Percentiles rank a stretch among this genome's conserved stretches.
Evolutionary conservation across 768 basidiomycete genomes (phyloP).

Genomic region (Amanita subjunquillea): DNA sequence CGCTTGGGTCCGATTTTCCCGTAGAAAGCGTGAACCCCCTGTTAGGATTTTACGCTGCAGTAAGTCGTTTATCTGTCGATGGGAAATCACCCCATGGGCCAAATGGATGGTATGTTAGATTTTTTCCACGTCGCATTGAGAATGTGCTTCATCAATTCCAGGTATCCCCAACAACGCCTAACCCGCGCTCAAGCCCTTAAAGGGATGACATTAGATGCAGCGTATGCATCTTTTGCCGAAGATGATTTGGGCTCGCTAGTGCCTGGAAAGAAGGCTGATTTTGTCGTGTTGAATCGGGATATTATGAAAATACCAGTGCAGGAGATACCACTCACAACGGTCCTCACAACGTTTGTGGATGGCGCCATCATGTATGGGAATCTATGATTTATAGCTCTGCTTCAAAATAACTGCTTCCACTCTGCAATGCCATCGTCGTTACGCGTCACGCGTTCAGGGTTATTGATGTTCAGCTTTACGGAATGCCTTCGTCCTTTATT

Average conservation of each 20-base stretch:
- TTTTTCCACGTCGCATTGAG: background rate
- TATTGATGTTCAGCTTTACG: too few species aligned
- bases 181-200: slow-evolving; percentile 76
- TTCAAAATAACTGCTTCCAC: background rate
- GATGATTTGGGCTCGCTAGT: slow-evolving; percentile 59
- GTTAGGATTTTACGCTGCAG: slow-evolving; percentile 82
- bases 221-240: slow-evolving; percentile 80
- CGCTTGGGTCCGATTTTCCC: slow-evolving; percentile 91
- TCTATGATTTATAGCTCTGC: slow-evolving; percentile 7
- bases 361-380: slow-evolving; percentile 57
- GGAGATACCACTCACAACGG: slow-evolving; percentile 59
- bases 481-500: background rate
- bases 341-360: slow-evolving; percentile 66
- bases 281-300: slow-evolving; percentile 72
- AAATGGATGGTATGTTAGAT: slow-evolving; percentile 60
- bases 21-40: slow-evolving; percentile 87
- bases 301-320: slow-evolving; percentile 55
- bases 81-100: slow-evolving; percentile 78
- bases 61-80: slow-evolving; percentile 56
- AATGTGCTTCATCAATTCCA: slow-evolving; percentile 16
- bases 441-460: too few species aligned
- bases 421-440: too few species aligned
- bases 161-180: slow-evolving; percentile 70
- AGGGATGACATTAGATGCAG: slow-evolving; percentile 86
- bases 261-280: slow-evolving; percentile 80